Base-by-base conservation (phyloP, 2,329 filamentous ascomycete genomes). In the Pseudopithomyces chartarum region DNA sequence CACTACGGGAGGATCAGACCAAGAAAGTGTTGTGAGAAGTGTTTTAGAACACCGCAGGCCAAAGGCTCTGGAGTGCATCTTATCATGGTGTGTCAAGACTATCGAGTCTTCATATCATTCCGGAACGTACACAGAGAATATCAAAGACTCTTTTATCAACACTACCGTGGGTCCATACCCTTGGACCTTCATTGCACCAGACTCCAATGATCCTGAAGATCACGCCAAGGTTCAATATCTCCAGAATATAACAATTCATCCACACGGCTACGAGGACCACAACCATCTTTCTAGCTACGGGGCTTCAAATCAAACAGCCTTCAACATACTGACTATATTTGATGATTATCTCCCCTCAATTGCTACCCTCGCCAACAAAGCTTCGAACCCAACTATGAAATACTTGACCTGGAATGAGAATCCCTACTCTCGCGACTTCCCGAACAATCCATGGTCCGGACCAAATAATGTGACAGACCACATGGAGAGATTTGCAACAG, bases 41-140 rank as follows among this genome's bases (percentile, higher is more conserved):
- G 20, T 63, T 8, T 51, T 54, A 19, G 44, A 39, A 17, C 43
- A 56, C 33, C 26, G 51, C 12, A 61, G 32, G 1, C 58, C 61
- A 20, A 20, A 20, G 36, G 51, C 54, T 10, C 26, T 47, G 2
- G 61, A 63, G 42, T 63, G 61, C 43, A 36, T 63, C 10, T 34
- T 63, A 2, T 46, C 54, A 10, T 65, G 55, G 56, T 65, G 63
- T 42, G 57, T 64, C 11, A 59, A 64, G 32, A 60, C 49, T 2
- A 62, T 66, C 13, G 22, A 50, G 20, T 63, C 60, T 3, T 58
- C 59, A 0, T 65, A 58, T 39, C 10, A 54, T 11, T 7, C 43
- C 3, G 62, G 45, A 2, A 45, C 33, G 4, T 64, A 65, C 45
- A 50, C 32, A 2, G 61, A 66, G 51, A 50, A 52, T 8, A 47